These are phyloP conservation scores for Fusarium austroafricanum DNA, from an alignment of 2,329 filamentous ascomycete genomes.

Conservation along the genomic window DNA sequence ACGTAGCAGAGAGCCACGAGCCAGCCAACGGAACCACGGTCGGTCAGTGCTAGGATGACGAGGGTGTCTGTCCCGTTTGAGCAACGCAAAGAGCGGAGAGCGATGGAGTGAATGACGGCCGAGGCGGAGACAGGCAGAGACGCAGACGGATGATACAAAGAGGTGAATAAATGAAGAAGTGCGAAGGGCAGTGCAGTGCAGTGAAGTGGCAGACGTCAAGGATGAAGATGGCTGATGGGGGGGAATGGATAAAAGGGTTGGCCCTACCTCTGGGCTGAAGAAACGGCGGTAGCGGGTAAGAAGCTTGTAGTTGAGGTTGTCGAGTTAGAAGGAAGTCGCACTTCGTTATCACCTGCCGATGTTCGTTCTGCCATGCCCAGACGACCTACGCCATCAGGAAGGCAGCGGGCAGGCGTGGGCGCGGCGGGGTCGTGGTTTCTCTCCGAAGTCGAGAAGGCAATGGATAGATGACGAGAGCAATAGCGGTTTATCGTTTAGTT, in stretches of 20 bases:
- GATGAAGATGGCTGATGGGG: conserved; percentile 29
- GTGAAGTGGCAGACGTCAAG: conserved; percentile 2
- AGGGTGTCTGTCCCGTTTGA: conserved; percentile 18
- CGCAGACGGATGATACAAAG: conserved; percentile 8
- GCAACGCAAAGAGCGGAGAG: conserved; percentile 20
- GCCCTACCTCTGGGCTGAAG: conserved; percentile 45
- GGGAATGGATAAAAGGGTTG: conserved; percentile 38
- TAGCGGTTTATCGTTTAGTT: conserved; percentile 30
- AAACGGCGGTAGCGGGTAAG: conserved; percentile 38
- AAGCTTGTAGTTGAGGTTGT: conserved; percentile 48
- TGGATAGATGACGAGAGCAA: conserved; percentile 26
- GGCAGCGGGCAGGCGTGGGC: conserved; percentile 52
- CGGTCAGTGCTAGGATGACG: conserved; percentile 36
- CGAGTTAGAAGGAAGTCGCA: conserved; percentile 61
- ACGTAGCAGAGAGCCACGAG: conserved; percentile 25
- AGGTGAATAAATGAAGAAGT: conserved; percentile 10
- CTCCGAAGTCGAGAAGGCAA: conserved; percentile 34
- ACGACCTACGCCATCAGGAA: conserved; percentile 74
- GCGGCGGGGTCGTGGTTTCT: conserved; percentile 43
- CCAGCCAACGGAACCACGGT: conserved; percentile 34
- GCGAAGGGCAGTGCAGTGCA: conserved; percentile 7
- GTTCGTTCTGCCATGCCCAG: conserved; percentile 74
- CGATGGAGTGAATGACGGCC: conserved; percentile 16
- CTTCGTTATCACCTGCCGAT: conserved; percentile 66
- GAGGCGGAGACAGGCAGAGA: conserved; percentile 3